Percentiles rank a stretch among this genome's conserved stretches.
Conservation (phyloP, 1,284 basidiomycete species). For the Marasmius fiardii region DNA sequence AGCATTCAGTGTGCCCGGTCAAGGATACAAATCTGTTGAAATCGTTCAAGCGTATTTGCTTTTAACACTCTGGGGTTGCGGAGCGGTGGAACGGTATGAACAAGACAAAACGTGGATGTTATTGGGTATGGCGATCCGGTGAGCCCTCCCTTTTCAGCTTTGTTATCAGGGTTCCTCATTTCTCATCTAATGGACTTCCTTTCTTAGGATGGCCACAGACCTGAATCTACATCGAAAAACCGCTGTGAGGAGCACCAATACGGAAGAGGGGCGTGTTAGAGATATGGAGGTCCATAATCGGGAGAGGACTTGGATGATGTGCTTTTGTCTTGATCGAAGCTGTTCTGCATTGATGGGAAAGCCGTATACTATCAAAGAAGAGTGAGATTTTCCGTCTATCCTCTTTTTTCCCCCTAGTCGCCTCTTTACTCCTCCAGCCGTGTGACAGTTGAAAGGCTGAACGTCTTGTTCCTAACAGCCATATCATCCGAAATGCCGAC, state of each 20-base stretch:
- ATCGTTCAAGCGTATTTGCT: constrained; percentile 90
- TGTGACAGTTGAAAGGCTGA: not conserved
- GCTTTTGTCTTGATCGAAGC: constrained; percentile 88
- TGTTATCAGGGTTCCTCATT: not conserved
- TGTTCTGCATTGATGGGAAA: constrained; percentile 93
- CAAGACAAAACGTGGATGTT: constrained; percentile 96
- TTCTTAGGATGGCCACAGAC: constrained; percentile 86
- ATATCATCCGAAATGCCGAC: constrained; percentile 82
- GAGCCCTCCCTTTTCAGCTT: constrained; percentile 4
- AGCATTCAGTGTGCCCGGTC: constrained; percentile 84
- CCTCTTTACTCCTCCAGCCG: not conserved
- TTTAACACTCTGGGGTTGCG: constrained; percentile 80
- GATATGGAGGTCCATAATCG: constrained; percentile 88
- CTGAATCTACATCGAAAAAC: constrained; percentile 93
- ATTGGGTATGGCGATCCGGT: constrained; percentile 84
- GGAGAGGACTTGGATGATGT: constrained; percentile 92
- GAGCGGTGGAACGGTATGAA: constrained; percentile 93
- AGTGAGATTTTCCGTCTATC: no score
- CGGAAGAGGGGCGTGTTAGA: constrained; percentile 69
- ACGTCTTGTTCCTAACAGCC: constrained; percentile 43
- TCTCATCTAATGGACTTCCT: not conserved
- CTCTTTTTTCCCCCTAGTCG: constrained; percentile 21
- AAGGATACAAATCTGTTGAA: constrained; percentile 93
- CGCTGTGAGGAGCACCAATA: constrained; percentile 61
- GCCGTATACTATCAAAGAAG: constrained; percentile 81